These are phyloP conservation scores for Botrytis byssoidea DNA, from an alignment of 2,329 filamentous ascomycete genomes.

Conservation along the genomic window DNA sequence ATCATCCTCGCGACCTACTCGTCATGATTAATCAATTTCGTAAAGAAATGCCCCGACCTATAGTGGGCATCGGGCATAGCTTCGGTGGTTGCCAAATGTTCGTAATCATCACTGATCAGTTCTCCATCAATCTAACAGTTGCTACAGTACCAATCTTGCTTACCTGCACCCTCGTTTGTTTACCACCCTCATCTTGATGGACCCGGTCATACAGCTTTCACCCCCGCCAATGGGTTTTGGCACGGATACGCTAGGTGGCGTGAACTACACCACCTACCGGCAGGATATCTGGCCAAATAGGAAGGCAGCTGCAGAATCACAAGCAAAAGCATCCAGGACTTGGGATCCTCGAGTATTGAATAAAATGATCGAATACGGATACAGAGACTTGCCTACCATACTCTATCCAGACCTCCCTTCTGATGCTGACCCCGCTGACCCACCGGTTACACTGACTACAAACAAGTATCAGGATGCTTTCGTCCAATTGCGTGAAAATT, in stretches of 20 bases:
- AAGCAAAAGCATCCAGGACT: slow-evolving; percentile 68
- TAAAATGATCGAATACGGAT: slow-evolving; percentile 66
- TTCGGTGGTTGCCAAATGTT: slow-evolving; percentile 73
- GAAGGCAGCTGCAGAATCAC: slow-evolving; percentile 64
- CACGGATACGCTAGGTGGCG: slow-evolving; percentile 31
- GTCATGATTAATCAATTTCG: slow-evolving; percentile 82
- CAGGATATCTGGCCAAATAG: slow-evolving; percentile 80
- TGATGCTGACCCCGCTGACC: neutral
- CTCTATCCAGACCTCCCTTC: slow-evolving; percentile 12
- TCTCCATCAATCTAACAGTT: too few species aligned
- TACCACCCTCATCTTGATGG: slow-evolving; percentile 71
- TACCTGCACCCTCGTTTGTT: slow-evolving; percentile 80
- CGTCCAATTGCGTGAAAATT: neutral
- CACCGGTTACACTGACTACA: slow-evolving; percentile 1
- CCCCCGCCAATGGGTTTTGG: slow-evolving; percentile 34
- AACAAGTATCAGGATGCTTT: neutral
- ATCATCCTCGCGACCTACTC: slow-evolving; percentile 73
- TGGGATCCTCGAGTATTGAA: slow-evolving; percentile 82
- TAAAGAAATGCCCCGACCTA: slow-evolving; percentile 62
- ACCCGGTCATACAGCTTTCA: slow-evolving; percentile 67
- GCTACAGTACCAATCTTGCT: slow-evolving; percentile 54
- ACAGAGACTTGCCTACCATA: slow-evolving; percentile 51
- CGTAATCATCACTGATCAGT: neutral
- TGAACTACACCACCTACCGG: slow-evolving; percentile 61
- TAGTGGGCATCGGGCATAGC: slow-evolving; percentile 82